Evolutionary conservation across 2,329 filamentous ascomycete species (phyloP).

Genomic region (Cladophialophora carrionii): DNA sequence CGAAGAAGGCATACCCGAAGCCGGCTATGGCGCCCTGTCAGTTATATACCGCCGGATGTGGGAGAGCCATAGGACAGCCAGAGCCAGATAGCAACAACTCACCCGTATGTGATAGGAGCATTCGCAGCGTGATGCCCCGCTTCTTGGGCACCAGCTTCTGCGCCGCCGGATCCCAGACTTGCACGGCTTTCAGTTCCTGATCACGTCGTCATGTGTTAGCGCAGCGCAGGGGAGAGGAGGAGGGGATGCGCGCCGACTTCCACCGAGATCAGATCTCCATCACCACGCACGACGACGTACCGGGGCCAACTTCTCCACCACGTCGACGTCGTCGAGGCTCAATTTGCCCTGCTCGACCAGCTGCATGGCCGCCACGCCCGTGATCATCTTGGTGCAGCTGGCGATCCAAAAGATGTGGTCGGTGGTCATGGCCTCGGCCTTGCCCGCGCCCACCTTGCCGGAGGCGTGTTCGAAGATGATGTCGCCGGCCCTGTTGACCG

Average conservation of each 20-base stretch:
- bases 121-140: slow-evolving; percentile 54
- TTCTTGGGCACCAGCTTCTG: slow-evolving; percentile 45
- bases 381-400: slow-evolving; percentile 62
- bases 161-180: slow-evolving; percentile 47
- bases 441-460: slow-evolving; percentile 37
- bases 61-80: too few species aligned
- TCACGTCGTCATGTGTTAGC: background rate
- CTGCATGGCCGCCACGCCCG: slow-evolving; percentile 60
- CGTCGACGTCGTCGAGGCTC: slow-evolving; percentile 53
- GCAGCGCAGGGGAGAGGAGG: background rate
- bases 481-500: slow-evolving; percentile 40
- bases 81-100: background rate
- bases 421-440: slow-evolving; percentile 37
- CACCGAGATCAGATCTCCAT: too few species aligned
- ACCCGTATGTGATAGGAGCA: slow-evolving; percentile 57
- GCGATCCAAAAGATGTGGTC: slow-evolving; percentile 55
- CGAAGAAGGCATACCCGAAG: slow-evolving; percentile 55
- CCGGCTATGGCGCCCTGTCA: slow-evolving; percentile 31
- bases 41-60: background rate
- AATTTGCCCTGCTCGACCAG: slow-evolving; percentile 58
- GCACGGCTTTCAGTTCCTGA: slow-evolving; percentile 53
- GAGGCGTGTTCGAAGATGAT: slow-evolving; percentile 40
- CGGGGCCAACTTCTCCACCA: slow-evolving; percentile 52
- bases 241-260: too few species aligned
- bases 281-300: slow-evolving; percentile 29